These are phyloP conservation scores for Ogataea glucozyma DNA, from an alignment of 805 yeast species.

Conservation along the genomic window DNA sequence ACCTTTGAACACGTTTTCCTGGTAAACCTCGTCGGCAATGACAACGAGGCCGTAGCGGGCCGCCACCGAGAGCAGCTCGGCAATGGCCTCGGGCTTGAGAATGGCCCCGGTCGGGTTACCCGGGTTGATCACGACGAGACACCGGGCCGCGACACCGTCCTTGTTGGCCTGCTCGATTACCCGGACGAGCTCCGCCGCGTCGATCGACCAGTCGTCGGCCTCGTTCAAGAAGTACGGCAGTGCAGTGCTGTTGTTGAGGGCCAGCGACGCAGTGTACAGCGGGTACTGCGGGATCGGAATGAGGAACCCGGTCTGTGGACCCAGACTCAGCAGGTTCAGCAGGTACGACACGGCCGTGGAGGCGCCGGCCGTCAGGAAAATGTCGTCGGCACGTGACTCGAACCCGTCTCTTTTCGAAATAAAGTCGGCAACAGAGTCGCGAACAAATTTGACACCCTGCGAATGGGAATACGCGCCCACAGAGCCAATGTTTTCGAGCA, in stretches of 20 bases:
- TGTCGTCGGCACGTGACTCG: constrained; percentile 59
- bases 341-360: constrained; percentile 88
- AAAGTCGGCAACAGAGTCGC: constrained; percentile 80
- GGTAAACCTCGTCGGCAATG: constrained; percentile 98
- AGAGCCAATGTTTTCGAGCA: constrained; percentile 69
- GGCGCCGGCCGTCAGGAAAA: constrained; percentile 91
- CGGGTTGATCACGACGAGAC: constrained; percentile 92
- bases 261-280: constrained; percentile 89
- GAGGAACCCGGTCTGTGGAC: constrained; percentile 72
- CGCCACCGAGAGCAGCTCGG: constrained; percentile 72
- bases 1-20: constrained; percentile 83
- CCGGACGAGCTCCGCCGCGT: constrained; percentile 60
- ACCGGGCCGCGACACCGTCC: constrained; percentile 64
- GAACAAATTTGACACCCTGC: constrained; percentile 75
- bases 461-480: constrained; percentile 96
- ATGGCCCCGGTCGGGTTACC: constrained; percentile 98
- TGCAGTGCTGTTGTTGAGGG: constrained; percentile 78
- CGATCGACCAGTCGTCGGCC: constrained; percentile 78
- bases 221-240: constrained; percentile 88
- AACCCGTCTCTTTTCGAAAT: constrained; percentile 70
- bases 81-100: constrained; percentile 63
- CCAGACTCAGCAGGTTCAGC: constrained; percentile 66
- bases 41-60: constrained; percentile 82
- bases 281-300: constrained; percentile 99
- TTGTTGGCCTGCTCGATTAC: constrained; percentile 49